A percentile compares a stretch with the other conserved stretches of the same genome.
Evolutionary conservation across 441 rosid species (phyloP).

Genomic region (Gossypium schwendimanii): DNA sequence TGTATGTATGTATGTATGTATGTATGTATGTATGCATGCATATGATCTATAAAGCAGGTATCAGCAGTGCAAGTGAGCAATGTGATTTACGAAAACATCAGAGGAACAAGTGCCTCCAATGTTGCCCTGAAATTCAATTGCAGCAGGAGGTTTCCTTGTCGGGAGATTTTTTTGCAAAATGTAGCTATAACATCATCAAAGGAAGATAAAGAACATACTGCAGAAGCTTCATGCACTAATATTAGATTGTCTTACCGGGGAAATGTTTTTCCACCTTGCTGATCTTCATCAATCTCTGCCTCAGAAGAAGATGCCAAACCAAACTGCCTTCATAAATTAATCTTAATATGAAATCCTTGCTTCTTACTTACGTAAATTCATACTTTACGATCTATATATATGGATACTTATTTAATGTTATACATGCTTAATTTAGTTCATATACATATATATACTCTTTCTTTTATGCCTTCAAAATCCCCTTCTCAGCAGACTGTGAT

Average conservation of each 20-base stretch:
- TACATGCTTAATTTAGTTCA: neutral
- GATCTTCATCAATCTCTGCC: neutral
- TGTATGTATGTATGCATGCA: neutral
- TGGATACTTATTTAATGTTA: neutral
- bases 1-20: neutral
- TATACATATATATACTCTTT: neutral
- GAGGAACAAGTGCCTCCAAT: constrained; percentile 50
- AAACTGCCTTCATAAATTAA: neutral
- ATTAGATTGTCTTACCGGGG: constrained; percentile 23
- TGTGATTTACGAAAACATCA: constrained; percentile 40
- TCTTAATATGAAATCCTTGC: neutral
- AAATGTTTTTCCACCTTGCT: constrained; percentile 35
- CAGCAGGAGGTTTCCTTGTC: constrained; percentile 41
- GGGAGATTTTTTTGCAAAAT: constrained; percentile 34
- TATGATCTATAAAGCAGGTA: constrained; percentile 20
- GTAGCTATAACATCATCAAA: constrained; percentile 13
- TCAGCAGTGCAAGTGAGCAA: constrained; percentile 56
- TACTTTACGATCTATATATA: neutral
- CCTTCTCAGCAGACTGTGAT: neutral
- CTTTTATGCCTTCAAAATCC: neutral
- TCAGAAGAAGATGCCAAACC: neutral
- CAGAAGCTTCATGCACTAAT: constrained; percentile 38
- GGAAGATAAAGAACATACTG: neutral
- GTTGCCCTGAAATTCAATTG: constrained; percentile 48
- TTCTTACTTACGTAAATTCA: neutral